A percentile compares a stretch with the other conserved stretches of the same genome.
These are phyloP conservation scores for Aspergillus fijiensis DNA, from an alignment of 2,329 filamentous ascomycete genomes.

Conservation along the genomic window DNA sequence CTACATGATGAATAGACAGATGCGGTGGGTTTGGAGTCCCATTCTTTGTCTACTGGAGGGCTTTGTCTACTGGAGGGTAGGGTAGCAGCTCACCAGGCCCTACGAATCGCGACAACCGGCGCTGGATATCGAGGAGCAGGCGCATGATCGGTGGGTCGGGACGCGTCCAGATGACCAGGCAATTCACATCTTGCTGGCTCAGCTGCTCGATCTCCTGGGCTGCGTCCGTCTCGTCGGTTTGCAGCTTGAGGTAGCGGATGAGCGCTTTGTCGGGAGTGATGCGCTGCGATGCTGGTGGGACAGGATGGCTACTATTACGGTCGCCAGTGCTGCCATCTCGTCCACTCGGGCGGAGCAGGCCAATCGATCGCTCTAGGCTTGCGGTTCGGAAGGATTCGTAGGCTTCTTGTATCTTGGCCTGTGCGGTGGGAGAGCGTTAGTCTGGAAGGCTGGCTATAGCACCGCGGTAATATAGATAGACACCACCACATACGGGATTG, in stretches of 20 bases:
- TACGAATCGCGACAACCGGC: neutral
- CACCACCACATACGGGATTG: neutral
- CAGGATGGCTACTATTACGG: neutral
- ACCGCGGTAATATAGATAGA: too few relatives aligned
- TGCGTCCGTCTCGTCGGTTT: neutral
- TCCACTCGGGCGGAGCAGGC: neutral
- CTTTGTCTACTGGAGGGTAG: neutral
- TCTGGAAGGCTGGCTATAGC: too few relatives aligned
- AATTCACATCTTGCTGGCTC: constrained; percentile 1
- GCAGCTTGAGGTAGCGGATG: constrained; percentile 5
- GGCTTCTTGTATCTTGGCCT: constrained; percentile 10
- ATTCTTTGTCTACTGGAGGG: neutral
- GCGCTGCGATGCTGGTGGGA: neutral
- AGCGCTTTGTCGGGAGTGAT: constrained; percentile 2
- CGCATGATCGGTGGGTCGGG: neutral
- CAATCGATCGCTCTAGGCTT: constrained; percentile 1
- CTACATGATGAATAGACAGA: too few relatives aligned
- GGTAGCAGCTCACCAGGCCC: neutral
- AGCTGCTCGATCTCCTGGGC: neutral
- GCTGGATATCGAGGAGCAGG: constrained; percentile 3
- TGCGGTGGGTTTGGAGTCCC: too few relatives aligned
- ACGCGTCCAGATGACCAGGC: constrained; percentile 7
- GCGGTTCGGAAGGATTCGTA: constrained; percentile 3
- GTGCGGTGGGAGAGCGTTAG: neutral
- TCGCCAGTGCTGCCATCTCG: neutral